A percentile compares a stretch with the other conserved stretches of the same genome.
phyloP scores from a whole-genome alignment of 192 early-diverging fungal species.

The Coemansia sp. region DNA sequence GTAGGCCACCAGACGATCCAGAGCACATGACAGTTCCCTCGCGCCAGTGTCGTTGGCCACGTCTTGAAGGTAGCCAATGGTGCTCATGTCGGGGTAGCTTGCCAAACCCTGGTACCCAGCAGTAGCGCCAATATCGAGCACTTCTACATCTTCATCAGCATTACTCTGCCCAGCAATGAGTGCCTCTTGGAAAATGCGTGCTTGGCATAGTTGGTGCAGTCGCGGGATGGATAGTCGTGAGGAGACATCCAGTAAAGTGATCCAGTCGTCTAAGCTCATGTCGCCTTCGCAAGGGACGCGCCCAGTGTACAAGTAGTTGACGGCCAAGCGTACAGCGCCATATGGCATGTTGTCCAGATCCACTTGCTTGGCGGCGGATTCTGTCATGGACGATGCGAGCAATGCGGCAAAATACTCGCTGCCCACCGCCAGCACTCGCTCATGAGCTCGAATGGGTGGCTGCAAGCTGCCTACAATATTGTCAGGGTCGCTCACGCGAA shows the following conservation, averaged over 20 bases:
- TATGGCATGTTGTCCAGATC: slow-evolving; percentile 46
- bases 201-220: slow-evolving; percentile 44
- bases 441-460: slow-evolving; percentile 46
- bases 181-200: slow-evolving; percentile 21
- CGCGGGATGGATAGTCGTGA: slow-evolving; percentile 42
- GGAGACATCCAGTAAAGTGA: slow-evolving; percentile 30
- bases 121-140: background rate
- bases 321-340: slow-evolving; percentile 40
- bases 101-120: slow-evolving; percentile 10
- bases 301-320: slow-evolving; percentile 42
- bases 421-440: slow-evolving; percentile 36
- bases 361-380: slow-evolving; percentile 31
- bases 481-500: slow-evolving; percentile 35
- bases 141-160: background rate
- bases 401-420: slow-evolving; percentile 55
- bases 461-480: slow-evolving; percentile 48
- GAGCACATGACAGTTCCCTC: slow-evolving; percentile 25
- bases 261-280: slow-evolving; percentile 35
- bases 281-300: slow-evolving; percentile 14
- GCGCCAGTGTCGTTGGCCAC: slow-evolving; percentile 42
- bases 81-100: slow-evolving; percentile 22
- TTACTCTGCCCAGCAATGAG: background rate
- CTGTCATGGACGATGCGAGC: slow-evolving; percentile 42
- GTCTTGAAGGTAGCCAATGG: slow-evolving; percentile 18
- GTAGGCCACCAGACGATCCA: slow-evolving; percentile 31